These are phyloP conservation scores for Fagopyrum esculentum DNA, from an alignment of 148 eudicot genomes.

Conservation along the genomic window DNA sequence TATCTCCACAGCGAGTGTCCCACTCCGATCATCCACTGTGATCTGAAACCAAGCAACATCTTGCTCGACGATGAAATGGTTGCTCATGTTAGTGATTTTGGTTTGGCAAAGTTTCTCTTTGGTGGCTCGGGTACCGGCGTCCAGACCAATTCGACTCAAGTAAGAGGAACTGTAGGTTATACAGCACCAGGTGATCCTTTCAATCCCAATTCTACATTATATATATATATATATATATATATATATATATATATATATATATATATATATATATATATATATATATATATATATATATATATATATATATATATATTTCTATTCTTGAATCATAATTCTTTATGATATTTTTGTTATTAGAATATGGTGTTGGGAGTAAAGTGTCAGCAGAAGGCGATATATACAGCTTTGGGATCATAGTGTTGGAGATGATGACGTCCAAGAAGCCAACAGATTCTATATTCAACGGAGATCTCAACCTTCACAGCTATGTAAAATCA, in stretches of 20 bases:
- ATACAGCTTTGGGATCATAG: slow-evolving; percentile 29
- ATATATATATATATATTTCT: no score
- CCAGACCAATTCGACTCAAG: slow-evolving; percentile 14
- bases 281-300: no score
- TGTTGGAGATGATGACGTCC: slow-evolving; percentile 26
- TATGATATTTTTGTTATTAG: slow-evolving; percentile 11
- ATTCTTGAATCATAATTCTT: no score
- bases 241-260: no score
- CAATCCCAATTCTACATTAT: not conserved
- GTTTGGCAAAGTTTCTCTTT: slow-evolving; percentile 27
- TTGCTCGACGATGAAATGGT: slow-evolving; percentile 30
- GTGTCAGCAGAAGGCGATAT: slow-evolving; percentile 23
- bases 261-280: no score
- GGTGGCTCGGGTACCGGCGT: not conserved
- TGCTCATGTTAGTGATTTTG: slow-evolving; percentile 43
- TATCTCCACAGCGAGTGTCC: slow-evolving; percentile 31
- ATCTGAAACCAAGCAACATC: slow-evolving; percentile 34
- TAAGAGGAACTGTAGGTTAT: slow-evolving; percentile 25
- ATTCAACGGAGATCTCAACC: slow-evolving; percentile 13
- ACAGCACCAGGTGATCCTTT: slow-evolving; percentile 24
- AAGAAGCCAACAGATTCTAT: slow-evolving; percentile 24
- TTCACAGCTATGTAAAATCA: slow-evolving; percentile 16
- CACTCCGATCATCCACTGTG: slow-evolving; percentile 28
- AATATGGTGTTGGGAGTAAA: slow-evolving; percentile 27
- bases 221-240: no score